These are phyloP conservation scores for Vitellaria paradoxa DNA, from an alignment of 179 eudicot species.

Conservation along the genomic window DNA sequence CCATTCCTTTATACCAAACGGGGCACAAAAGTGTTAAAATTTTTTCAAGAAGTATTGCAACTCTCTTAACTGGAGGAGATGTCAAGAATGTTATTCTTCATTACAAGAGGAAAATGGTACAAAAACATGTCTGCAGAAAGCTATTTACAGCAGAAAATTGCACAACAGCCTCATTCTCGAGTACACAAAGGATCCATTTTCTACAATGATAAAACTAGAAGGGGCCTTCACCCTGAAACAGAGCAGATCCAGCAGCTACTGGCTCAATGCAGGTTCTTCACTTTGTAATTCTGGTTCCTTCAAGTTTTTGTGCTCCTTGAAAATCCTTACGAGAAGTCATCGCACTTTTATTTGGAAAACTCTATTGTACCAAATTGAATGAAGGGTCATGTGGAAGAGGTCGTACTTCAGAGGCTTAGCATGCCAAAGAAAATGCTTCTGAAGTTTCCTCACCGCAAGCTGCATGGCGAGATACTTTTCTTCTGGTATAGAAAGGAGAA, in stretches of 20 bases:
- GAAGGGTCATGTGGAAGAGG: conserved; percentile 76
- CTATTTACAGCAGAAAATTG: background rate
- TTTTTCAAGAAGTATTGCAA: background rate
- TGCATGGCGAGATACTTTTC: conserved; percentile 63
- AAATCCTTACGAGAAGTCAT: background rate
- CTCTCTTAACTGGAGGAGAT: background rate
- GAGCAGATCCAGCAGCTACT: background rate
- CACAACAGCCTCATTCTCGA: background rate
- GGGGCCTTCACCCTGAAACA: background rate
- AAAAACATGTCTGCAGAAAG: background rate
- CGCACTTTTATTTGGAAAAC: conserved; percentile 45
- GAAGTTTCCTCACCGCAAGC: conserved; percentile 54
- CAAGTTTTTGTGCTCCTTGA: background rate
- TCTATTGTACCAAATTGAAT: conserved; percentile 78
- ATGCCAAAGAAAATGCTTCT: conserved; percentile 81
- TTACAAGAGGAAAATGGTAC: background rate
- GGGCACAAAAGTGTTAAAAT: background rate
- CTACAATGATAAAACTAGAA: background rate
- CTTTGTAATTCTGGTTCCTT: background rate
- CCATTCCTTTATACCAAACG: too few relatives aligned
- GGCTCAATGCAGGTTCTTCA: background rate
- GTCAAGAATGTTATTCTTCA: background rate
- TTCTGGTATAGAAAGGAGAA: conserved; percentile 49
- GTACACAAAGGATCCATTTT: background rate
- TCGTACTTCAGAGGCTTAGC: conserved; percentile 69